Percentiles rank a stretch among this genome's conserved stretches.
Conservation (phyloP, 768 basidiomycete genomes). For the Mycena vulgaris region DNA sequence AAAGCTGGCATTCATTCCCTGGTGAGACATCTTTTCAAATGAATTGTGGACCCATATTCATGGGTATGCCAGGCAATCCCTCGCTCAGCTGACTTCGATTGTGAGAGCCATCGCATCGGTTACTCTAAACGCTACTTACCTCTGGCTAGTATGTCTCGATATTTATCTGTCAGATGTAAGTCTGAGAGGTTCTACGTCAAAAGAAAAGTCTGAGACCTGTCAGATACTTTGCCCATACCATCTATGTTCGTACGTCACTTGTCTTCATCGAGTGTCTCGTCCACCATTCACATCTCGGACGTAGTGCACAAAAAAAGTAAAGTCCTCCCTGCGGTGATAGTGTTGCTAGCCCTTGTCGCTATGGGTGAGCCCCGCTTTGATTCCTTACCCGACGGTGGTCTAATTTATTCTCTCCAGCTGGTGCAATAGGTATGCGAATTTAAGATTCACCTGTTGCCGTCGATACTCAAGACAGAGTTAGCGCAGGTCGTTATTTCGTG, state of each 20-base stretch:
- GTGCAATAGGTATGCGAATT: too few relatives aligned
- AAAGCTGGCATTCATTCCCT: neutral
- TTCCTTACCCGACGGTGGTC: too few relatives aligned
- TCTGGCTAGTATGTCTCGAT: neutral
- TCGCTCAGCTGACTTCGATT: neutral
- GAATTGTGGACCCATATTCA: neutral
- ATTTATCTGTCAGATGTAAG: slow-evolving; percentile 4
- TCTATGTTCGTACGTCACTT: neutral
- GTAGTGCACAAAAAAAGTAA: neutral
- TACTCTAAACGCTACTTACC: neutral
- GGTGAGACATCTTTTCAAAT: neutral
- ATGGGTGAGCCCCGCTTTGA: too few relatives aligned
- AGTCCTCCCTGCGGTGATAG: neutral
- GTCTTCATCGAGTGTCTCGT: too few relatives aligned
- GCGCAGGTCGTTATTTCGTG: too few relatives aligned
- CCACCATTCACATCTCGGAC: too few relatives aligned
- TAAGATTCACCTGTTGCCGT: too few relatives aligned
- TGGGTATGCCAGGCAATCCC: neutral
- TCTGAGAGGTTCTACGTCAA: neutral
- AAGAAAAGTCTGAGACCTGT: neutral
- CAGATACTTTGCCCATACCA: slow-evolving; percentile 2
- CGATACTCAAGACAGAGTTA: too few relatives aligned
- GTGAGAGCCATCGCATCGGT: neutral
- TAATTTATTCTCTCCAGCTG: too few relatives aligned
- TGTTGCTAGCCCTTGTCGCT: neutral